Base-by-base conservation (phyloP, 192 early-diverging fungal species). In the Umbelopsis sp. region DNA sequence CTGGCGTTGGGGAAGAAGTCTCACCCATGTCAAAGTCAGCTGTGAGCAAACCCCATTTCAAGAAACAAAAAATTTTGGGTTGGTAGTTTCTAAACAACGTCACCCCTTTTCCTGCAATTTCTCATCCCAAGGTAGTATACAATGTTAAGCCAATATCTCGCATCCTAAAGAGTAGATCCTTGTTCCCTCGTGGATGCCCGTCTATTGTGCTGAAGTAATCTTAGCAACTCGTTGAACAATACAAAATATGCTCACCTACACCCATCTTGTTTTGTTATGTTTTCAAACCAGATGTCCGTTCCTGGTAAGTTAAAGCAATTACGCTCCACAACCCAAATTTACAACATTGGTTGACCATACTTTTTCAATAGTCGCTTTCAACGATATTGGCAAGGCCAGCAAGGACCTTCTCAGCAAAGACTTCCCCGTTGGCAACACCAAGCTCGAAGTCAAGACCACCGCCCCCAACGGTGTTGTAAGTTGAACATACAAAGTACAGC, bases 351-450 rank as follows among this genome's bases (percentile, higher is more conserved):
- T 65, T 41, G 4, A 41, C 38, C 38, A 6, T 41, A 41, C 38
- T 1, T 88, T 79, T 14, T 31, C 7, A 20, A 91, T 92, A 74
- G 94, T 94, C 77, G 86, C 90, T 80, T 99, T 94, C 87, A 86
- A 88, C 74, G 97, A 99, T 84, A 87, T 99, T 76, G 94, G 94
- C 87, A 99, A 97, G 89, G 80, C 91, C 76, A 85, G 95, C 84
- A 93, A 92, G 82, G 98, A 98, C 84, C 87, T 99, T 77, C 89
- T 99, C 75, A 85, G 88, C 87, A 98, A 98, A 89, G 98, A 99
- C 88, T 99, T 90, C 81, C 95, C 96, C 72, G 89, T 94, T 73
- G 95, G 93, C 66, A 85, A 86, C 32, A 89, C 93, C 71, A 97
- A 96, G 87, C 94, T 99, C 79, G 98, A 99, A 81, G 91, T 96